Base-by-base conservation (phyloP, 306 rosid species). In the Heteromeles arbutifolia region DNA sequence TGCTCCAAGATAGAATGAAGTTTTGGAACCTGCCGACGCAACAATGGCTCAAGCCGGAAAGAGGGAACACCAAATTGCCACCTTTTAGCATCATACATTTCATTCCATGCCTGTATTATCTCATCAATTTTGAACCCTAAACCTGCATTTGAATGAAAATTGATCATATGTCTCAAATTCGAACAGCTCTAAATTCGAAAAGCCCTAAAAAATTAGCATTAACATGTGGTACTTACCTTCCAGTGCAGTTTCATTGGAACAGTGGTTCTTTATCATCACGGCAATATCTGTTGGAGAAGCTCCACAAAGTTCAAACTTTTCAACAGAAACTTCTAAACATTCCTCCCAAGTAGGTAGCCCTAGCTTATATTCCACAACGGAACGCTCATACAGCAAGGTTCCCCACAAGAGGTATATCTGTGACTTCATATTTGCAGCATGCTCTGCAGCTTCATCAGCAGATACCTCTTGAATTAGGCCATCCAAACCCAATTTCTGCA, bases 41-140 rank as follows among this genome's bases (percentile, higher is more conserved):
- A 90, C 92, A 95, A 76, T 25, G 98, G 96, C 74, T 95, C 98
- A 12, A 95, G 96, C 80, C 97, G 86, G 79, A 95, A 92, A 63
- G 98, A 88, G 78, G 98, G 98, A 68, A 79, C 90, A 21, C 92
- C 95, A 85, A 90, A 92, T 78, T 92, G 96, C 98, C 98, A 95
- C 77, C 98, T 90, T 79, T 87, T 79, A 14, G 94, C 94, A 85
- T 95, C 98, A 72, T 95, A 95, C 96, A 95, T 95, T 86, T 95
- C 97, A 75, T 92, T 88, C 98, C 96, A 92, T 2, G 97, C 96
- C 81, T 92, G 98, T 26, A 90, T 90, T 69, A 95, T 87, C 90
- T 95, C 98, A 62, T 95, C 96, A 77, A 95, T 95, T 83, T 89
- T 95, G 90, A 95, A 95, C 29, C 95, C 91, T 19, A 87, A 78